Conservation (phyloP, 202 grass and related monocot species). For the Brachypodium distachyon region DNA sequence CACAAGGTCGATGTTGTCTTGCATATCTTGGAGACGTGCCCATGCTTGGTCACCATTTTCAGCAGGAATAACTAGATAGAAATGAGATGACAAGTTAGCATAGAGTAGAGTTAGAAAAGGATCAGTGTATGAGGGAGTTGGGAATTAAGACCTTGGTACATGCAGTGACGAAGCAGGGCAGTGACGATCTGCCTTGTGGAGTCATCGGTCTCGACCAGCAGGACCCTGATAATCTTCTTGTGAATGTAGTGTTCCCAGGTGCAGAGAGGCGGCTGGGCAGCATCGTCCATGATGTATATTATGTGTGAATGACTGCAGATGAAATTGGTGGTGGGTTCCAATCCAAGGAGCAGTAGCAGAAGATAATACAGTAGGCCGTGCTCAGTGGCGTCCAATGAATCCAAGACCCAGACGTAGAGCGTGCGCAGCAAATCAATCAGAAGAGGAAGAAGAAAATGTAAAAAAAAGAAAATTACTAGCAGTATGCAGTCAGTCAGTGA, state of each 20-base stretch:
- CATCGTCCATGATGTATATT: too few species aligned
- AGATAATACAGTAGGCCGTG: neutral
- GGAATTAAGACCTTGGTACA: conserved; percentile 73
- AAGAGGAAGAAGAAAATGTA: neutral
- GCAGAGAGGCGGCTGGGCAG: conserved; percentile 10
- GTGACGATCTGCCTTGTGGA: conserved; percentile 59
- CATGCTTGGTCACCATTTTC: conserved; percentile 71
- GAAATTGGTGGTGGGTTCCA: too few species aligned
- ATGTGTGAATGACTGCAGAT: too few species aligned
- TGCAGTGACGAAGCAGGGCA: conserved; percentile 70
- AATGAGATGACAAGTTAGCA: neutral
- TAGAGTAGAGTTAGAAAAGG: too few species aligned
- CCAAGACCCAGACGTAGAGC: neutral
- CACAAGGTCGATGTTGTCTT: conserved; percentile 73
- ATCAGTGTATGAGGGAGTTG: neutral
- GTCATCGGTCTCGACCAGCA: conserved; percentile 4
- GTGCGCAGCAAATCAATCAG: neutral
- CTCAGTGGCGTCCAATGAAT: too few species aligned
- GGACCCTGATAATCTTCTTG: neutral
- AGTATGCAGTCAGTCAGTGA: too few species aligned
- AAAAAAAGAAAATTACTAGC: neutral
- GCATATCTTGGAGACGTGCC: conserved; percentile 55
- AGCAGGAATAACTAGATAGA: conserved; percentile 51
- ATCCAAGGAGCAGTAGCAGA: too few species aligned
- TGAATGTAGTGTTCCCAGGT: neutral